Evolutionary conservation across 2,329 filamentous ascomycete genomes (phyloP), one percentile per base, ranked within the genome.

Genomic region (Penicillium sp.): DNA sequence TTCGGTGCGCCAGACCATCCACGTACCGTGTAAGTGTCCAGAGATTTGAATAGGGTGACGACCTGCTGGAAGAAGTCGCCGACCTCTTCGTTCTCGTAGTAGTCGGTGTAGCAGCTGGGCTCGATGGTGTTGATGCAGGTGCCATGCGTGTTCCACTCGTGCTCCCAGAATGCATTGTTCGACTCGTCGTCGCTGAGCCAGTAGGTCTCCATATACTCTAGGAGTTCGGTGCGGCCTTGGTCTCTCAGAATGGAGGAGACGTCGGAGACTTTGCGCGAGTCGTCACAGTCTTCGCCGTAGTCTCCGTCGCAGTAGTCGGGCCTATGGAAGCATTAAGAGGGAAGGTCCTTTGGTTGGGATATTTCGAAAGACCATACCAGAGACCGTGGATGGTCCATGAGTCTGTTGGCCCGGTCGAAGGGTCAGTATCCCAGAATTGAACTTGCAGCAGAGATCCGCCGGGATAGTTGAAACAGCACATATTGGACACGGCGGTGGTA

Each of bases 91-190:
- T 76, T 76, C 0, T 74, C 56, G 19, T 67, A 62, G 54, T 77
- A 76, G 40, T 75, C 66, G 25, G 69, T 68, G 67, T 86, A 87
- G 72, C 84, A 87, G 14, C 67, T 57, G 0, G 81, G 76, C 2
- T 81, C 67, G 31, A 87, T 75, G 0, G 84, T 87, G 58, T 78
- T 81, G 56, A 87, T 80, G 66, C 84, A 87, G 9, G 83, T 86
- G 20, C 60, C 84, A 60, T 87, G 83, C 62, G 84, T 86, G 61
- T 75, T 73, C 77, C 81, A 87, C 58, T 87, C 83, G 63, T 85
- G 81, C 53, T 78, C 73, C 83, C 83, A 87, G 54, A 87, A 77
- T 17, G 56, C 64, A 52, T 80, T 75, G 50, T 76, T 72, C 18
- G 74, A 58, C 27, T 76, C 77, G 26, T 71, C 48, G 58, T 77